phyloP scores from a whole-genome alignment of 768 basidiomycete genomes.

The Suillus paluster region DNA sequence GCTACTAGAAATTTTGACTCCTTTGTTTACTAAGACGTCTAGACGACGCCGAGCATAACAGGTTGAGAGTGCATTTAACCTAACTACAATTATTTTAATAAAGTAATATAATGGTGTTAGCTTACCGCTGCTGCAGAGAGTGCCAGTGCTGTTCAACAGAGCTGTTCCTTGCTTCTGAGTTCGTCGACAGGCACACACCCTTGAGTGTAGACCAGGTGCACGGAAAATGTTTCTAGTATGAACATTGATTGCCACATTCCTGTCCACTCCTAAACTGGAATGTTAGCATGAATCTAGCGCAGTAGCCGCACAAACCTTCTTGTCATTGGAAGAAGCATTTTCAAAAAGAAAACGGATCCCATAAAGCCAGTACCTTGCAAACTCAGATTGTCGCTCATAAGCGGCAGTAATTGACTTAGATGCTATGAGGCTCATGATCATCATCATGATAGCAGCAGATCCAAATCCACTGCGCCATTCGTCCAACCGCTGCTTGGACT shows the following conservation, averaged over 20 bases:
- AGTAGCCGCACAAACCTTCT: neutral
- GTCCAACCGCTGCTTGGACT: neutral
- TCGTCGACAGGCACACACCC: neutral
- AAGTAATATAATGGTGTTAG: neutral
- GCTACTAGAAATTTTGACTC: too few species aligned
- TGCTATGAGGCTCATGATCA: neutral
- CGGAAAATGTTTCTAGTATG: neutral
- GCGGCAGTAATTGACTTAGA: neutral
- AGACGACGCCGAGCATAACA: too few species aligned
- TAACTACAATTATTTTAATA: neutral
- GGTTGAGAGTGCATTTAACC: neutral
- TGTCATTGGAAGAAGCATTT: neutral
- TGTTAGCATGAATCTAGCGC: neutral
- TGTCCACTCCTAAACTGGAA: slow-evolving; percentile 16
- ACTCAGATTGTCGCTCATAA: neutral
- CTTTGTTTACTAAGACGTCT: too few species aligned
- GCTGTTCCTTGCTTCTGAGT: neutral
- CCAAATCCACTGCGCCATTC: neutral
- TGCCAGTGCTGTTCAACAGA: slow-evolving; percentile 11
- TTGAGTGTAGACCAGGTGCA: slow-evolving; percentile 14
- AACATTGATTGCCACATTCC: slow-evolving; percentile 6
- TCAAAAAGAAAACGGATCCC: neutral
- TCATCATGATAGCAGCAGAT: neutral
- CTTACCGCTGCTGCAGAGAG: slow-evolving; percentile 14
- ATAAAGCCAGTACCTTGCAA: neutral